Evolutionary conservation across 768 basidiomycete species (phyloP).

Genomic region (Lactarius sanguifluus): DNA sequence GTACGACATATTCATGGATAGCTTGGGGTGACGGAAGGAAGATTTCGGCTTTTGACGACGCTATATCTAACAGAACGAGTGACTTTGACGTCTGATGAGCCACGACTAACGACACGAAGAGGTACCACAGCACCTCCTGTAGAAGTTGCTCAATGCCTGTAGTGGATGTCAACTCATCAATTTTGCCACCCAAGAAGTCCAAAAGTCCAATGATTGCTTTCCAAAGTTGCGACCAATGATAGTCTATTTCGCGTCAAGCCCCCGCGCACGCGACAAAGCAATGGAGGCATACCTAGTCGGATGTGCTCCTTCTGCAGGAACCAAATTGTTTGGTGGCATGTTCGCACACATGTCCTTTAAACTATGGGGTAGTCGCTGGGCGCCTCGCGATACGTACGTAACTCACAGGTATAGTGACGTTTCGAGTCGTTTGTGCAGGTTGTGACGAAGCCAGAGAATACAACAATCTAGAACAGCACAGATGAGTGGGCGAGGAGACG

Average conservation of each 20-base stretch:
- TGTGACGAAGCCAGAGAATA: slow-evolving; percentile 68
- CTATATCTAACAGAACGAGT: slow-evolving; percentile 52
- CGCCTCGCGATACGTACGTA: neutral
- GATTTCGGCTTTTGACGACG: slow-evolving; percentile 50
- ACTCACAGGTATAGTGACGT: slow-evolving; percentile 57
- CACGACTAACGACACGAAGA: neutral
- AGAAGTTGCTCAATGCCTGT: slow-evolving; percentile 54
- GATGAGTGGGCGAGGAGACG: slow-evolving; percentile 45
- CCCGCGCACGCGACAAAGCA: neutral
- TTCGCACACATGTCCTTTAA: slow-evolving; percentile 53
- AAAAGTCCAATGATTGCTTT: slow-evolving; percentile 53
- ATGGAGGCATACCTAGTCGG: slow-evolving; percentile 49
- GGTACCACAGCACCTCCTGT: slow-evolving; percentile 47
- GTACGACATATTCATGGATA: slow-evolving; percentile 61
- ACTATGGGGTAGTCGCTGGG: neutral
- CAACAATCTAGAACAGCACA: slow-evolving; percentile 68
- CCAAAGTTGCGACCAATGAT: slow-evolving; percentile 69
- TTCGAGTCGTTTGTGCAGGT: slow-evolving; percentile 62
- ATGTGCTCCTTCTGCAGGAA: slow-evolving; percentile 52
- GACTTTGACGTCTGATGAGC: slow-evolving; percentile 39
- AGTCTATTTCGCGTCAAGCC: slow-evolving; percentile 43
- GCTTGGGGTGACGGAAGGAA: slow-evolving; percentile 55
- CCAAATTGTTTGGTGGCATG: slow-evolving; percentile 57
- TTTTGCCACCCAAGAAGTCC: slow-evolving; percentile 54
- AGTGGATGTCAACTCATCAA: slow-evolving; percentile 52